Percentiles rank a stretch among this genome's conserved stretches.
Evolutionary conservation across 2,329 filamentous ascomycete genomes (phyloP).

Genomic region (Epichloe typhina): DNA sequence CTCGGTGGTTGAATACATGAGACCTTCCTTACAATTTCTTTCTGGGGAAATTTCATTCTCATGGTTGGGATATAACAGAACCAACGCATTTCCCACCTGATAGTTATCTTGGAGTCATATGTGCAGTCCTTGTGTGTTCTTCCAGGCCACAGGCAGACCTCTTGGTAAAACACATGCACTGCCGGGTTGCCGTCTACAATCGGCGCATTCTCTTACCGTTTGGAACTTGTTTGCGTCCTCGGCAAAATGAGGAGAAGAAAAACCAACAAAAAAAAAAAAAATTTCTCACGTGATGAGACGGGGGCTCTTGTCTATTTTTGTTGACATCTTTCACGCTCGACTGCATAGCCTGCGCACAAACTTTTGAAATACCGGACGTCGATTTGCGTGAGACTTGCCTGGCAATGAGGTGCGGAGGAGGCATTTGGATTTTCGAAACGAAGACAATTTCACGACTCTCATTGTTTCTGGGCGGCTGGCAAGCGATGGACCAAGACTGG

Average conservation of each 20-base stretch:
- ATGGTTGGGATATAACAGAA: not conserved
- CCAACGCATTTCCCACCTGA: not conserved
- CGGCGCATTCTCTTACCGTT: too few relatives aligned
- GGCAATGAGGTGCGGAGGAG: not conserved
- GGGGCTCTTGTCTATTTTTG: not conserved
- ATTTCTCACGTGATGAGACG: not conserved
- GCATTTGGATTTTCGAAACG: not conserved
- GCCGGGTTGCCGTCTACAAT: too few relatives aligned
- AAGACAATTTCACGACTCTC: not conserved
- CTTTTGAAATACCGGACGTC: not conserved
- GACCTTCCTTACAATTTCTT: not conserved
- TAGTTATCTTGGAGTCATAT: too few relatives aligned
- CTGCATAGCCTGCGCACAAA: constrained; percentile 3
- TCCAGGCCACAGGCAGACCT: too few relatives aligned
- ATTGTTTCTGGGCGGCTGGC: not conserved
- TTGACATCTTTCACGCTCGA: not conserved
- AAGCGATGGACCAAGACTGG: not conserved
- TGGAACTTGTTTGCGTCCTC: too few relatives aligned
- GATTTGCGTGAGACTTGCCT: not conserved
- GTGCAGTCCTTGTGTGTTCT: too few relatives aligned
- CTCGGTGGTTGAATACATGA: not conserved
- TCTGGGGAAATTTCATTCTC: not conserved
- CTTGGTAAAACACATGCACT: too few relatives aligned
- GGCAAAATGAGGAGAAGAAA: too few relatives aligned
- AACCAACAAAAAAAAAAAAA: not conserved